phyloP scores from a whole-genome alignment of 139 green algal species.

The Chlamydomonas incerta region DNA sequence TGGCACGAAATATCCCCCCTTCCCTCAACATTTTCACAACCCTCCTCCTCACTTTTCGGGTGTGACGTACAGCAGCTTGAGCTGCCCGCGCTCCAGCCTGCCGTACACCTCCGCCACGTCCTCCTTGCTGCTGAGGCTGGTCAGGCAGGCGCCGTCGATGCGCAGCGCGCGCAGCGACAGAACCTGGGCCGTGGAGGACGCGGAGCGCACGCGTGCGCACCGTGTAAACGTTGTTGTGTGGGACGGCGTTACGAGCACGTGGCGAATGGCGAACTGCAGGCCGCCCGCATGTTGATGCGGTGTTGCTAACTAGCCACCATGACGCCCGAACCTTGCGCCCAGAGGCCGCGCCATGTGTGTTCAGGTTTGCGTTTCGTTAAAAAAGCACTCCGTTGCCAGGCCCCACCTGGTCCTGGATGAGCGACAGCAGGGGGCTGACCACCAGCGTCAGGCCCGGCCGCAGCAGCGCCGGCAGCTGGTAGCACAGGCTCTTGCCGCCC shows the following conservation, averaged over 20 bases:
- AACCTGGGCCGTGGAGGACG: constrained; percentile 40
- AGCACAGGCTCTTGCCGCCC: constrained; percentile 74
- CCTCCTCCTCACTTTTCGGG: constrained; percentile 75
- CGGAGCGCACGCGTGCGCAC: too few relatives aligned
- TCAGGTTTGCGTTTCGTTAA: too few relatives aligned
- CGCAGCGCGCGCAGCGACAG: constrained; percentile 49
- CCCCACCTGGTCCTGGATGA: constrained; percentile 83
- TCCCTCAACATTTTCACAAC: not conserved
- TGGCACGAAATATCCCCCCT: not conserved
- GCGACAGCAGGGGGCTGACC: constrained; percentile 74
- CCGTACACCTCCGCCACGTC: constrained; percentile 44
- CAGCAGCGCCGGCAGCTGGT: constrained; percentile 81
- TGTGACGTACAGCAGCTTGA: constrained; percentile 90
- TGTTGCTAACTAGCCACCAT: too few relatives aligned
- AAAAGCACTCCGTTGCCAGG: too few relatives aligned
- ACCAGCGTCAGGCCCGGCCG: constrained; percentile 69
- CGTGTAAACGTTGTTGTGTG: too few relatives aligned
- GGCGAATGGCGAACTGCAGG: too few relatives aligned
- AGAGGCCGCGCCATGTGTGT: not conserved
- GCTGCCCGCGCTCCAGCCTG: constrained; percentile 29
- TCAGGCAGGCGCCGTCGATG: constrained; percentile 59
- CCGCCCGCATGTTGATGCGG: too few relatives aligned
- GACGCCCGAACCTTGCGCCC: too few relatives aligned
- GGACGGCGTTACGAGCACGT: too few relatives aligned
- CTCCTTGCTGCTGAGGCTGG: constrained; percentile 74